Evolutionary conservation across 345 rosid species (phyloP), one percentile per base, ranked within the genome.

Genomic region (Bruguiera sexangula): DNA sequence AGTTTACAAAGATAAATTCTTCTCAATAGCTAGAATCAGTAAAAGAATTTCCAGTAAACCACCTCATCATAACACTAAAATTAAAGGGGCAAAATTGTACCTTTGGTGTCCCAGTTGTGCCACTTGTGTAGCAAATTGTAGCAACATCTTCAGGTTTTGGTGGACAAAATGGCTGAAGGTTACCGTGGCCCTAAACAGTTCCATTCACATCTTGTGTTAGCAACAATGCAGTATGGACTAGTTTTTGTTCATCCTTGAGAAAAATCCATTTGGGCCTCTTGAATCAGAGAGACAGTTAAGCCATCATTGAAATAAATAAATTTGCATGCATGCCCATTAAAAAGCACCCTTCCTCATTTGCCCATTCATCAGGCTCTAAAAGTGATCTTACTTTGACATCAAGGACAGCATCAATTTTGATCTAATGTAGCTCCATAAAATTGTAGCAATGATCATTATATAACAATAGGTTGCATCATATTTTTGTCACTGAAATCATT

Each of bases 91-190:
- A 60, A 68, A 69, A 67, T 0, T 62, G 50, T 82, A 95, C 99
- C 97, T 95, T 95, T 67, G 99, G 99, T 54, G 88, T 90, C 69
- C 99, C 99, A 52, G 99, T 95, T 69, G 99, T 95, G 69, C 99
- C 99, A 73, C 99, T 95, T 10, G 99, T 95, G 73, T 95, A 88
- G 86, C 99, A 93, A 75, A 91, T 88, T 36, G 98, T 94, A 43
- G 97, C 97, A 83, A 85, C 62, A 84, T 89, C 91, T 65, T 85
- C 91, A 63, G 96, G 93, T 65, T 82, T 86, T 50, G 98, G 96
- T 39, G 95, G 87, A 63, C 62, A 79, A 76, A 87, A 85, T 48
- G 95, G 86, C 55, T 78, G 93, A 71, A 82, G 82, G 79, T 73
- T 80, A 82, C 89, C 86, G 69, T 74, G 80, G 73, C 98, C 98